Evolutionary conservation across 495 filamentous ascomycete genomes (phyloP).

Genomic region (Xylaria nigripes): DNA sequence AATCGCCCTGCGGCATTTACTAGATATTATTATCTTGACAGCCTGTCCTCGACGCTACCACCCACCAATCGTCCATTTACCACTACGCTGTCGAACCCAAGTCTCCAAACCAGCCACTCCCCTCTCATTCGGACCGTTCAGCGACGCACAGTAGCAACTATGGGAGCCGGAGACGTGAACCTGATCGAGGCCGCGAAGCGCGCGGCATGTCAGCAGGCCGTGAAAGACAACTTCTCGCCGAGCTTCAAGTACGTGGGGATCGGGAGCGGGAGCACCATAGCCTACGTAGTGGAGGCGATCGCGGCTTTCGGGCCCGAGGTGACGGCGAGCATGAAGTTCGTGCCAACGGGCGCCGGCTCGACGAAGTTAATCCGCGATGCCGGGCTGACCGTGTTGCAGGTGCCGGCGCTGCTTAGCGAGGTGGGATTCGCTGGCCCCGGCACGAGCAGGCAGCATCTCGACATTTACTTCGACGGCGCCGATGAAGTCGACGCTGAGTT

Average conservation of each 20-base stretch:
- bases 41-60: not conserved
- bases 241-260: constrained; percentile 75
- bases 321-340: constrained; percentile 61
- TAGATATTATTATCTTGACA: not conserved
- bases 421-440: constrained; percentile 17
- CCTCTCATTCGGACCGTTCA: constrained; percentile 4
- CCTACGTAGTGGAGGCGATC: constrained; percentile 95
- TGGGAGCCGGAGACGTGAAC: constrained; percentile 5
- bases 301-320: constrained; percentile 55
- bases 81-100: not conserved
- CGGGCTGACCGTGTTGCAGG: constrained; percentile 65
- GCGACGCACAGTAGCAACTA: constrained; percentile 14
- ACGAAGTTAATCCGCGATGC: constrained; percentile 71
- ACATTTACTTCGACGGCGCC: constrained; percentile 89
- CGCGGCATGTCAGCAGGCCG: constrained; percentile 72
- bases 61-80: not conserved
- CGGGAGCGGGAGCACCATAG: constrained; percentile 85
- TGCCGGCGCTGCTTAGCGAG: constrained; percentile 37
- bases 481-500: constrained; percentile 94
- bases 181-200: constrained; percentile 76
- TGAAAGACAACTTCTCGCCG: constrained; percentile 72
- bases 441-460: constrained; percentile 40
- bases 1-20: constrained; percentile 2
- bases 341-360: constrained; percentile 88
- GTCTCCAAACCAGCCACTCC: not conserved